Evolutionary conservation across 108 stramenopile genomes (phyloP).

Genomic region (Cyclotella baltica): DNA sequence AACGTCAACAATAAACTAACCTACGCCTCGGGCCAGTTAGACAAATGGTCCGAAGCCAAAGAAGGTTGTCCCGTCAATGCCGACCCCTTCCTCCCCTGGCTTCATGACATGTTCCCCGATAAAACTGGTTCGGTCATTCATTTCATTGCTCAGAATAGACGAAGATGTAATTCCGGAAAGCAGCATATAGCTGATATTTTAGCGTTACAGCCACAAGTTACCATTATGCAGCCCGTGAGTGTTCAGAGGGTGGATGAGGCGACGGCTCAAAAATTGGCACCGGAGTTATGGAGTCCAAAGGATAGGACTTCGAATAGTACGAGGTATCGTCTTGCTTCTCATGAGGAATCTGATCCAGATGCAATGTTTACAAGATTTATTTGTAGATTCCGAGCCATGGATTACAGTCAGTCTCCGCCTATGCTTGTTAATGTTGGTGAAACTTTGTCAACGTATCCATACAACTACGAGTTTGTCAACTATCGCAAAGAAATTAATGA

Average conservation of each 20-base stretch:
- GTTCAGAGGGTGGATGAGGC: constrained; percentile 56
- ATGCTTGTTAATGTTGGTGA: constrained; percentile 49
- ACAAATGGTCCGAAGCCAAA: constrained; percentile 61
- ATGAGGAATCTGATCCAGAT: constrained; percentile 64
- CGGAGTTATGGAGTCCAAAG: constrained; percentile 57
- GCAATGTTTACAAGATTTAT: constrained; percentile 73
- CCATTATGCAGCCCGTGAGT: constrained; percentile 72
- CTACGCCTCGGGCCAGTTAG: constrained; percentile 36
- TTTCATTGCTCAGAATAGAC: constrained; percentile 84
- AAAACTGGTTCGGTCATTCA: constrained; percentile 57
- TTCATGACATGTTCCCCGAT: constrained; percentile 77
- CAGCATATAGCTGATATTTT: constrained; percentile 47
- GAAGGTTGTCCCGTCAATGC: constrained; percentile 75
- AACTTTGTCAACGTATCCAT: constrained; percentile 65
- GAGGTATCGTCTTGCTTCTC: constrained; percentile 64
- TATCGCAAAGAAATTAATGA: constrained; percentile 63
- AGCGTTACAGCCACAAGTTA: constrained; percentile 73
- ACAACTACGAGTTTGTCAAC: constrained; percentile 76
- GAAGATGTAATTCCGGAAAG: constrained; percentile 76
- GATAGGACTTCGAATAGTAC: constrained; percentile 10
- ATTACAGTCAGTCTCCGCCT: constrained; percentile 32
- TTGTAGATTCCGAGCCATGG: constrained; percentile 68
- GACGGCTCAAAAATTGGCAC: constrained; percentile 53
- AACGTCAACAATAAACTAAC: constrained; percentile 61
- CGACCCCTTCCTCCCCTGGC: constrained; percentile 80